Evolutionary conservation across 768 basidiomycete genomes (phyloP).

Genomic region (Kwoniella heveanensis): DNA sequence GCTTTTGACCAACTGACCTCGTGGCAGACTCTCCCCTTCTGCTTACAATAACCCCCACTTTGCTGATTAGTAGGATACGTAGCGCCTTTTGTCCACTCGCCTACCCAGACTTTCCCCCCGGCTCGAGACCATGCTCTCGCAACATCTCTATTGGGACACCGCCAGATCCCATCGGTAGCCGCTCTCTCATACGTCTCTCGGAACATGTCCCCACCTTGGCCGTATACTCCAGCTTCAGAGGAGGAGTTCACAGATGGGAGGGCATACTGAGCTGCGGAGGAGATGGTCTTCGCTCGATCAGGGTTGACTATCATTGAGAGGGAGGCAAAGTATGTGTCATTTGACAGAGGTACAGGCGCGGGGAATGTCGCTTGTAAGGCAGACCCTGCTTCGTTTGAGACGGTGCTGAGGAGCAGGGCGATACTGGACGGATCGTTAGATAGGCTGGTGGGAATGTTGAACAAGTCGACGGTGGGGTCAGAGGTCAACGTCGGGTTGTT

Average conservation of each 20-base stretch:
- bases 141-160: constrained; percentile 38
- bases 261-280: constrained; percentile 26
- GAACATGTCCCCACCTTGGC: constrained; percentile 24
- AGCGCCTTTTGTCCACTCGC: constrained; percentile 43
- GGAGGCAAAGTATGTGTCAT: constrained; percentile 24
- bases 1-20: constrained; percentile 34
- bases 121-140: constrained; percentile 31
- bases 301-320: constrained; percentile 22
- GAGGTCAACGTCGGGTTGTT: constrained; percentile 61
- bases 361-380: constrained; percentile 58
- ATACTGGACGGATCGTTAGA: constrained; percentile 59
- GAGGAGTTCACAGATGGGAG: constrained; percentile 5
- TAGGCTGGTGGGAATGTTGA: constrained; percentile 65
- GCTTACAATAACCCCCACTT: constrained; percentile 29
- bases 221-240: neutral
- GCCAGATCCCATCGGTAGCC: constrained; percentile 43
- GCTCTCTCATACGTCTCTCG: constrained; percentile 37
- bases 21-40: constrained; percentile 46
- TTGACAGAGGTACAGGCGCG: constrained; percentile 41
- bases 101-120: constrained; percentile 50
- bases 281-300: constrained; percentile 28
- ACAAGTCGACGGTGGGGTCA: constrained; percentile 59
- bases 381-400: constrained; percentile 71
- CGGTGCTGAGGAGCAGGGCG: constrained; percentile 71
- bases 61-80: constrained; percentile 37